These are phyloP conservation scores for Linum usitatissimum DNA, from an alignment of 345 rosid species.

Conservation along the genomic window DNA sequence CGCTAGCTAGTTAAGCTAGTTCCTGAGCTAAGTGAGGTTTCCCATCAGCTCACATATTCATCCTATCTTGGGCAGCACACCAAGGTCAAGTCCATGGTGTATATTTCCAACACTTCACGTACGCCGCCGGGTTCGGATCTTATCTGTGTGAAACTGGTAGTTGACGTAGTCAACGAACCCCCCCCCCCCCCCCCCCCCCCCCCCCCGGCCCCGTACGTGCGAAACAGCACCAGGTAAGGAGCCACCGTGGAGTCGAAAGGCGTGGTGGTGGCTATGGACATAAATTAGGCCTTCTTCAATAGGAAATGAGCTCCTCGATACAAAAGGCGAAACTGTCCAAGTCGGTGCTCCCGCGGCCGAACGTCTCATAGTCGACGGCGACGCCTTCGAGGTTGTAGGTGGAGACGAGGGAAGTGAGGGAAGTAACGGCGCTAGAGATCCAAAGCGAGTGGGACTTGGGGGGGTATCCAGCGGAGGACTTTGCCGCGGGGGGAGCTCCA, in stretches of 20 bases:
- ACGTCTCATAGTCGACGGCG: constrained; percentile 44
- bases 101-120: too few relatives aligned
- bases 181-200: too few relatives aligned
- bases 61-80: too few relatives aligned
- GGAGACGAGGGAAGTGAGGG: constrained; percentile 22
- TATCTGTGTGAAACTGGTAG: constrained; percentile 45
- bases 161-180: constrained; percentile 38
- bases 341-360: constrained; percentile 10
- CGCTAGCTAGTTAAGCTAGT: too few relatives aligned
- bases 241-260: constrained; percentile 24
- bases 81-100: too few relatives aligned
- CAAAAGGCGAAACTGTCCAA: constrained; percentile 27
- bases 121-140: constrained; percentile 22
- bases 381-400: constrained; percentile 45
- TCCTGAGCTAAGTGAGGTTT: too few relatives aligned
- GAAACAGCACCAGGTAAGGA: constrained; percentile 29
- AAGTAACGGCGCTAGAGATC: constrained; percentile 39
- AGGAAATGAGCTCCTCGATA: constrained; percentile 38
- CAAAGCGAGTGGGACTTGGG: constrained; percentile 20
- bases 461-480: constrained; percentile 38
- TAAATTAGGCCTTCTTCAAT: constrained; percentile 27
- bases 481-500: constrained; percentile 37
- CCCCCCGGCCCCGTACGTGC: constrained; percentile 16
- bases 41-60: too few relatives aligned
- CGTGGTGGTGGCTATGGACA: constrained; percentile 32